Evolutionary conservation across 2,329 filamentous ascomycete species (phyloP).

Genomic region (Curvularia sp.): DNA sequence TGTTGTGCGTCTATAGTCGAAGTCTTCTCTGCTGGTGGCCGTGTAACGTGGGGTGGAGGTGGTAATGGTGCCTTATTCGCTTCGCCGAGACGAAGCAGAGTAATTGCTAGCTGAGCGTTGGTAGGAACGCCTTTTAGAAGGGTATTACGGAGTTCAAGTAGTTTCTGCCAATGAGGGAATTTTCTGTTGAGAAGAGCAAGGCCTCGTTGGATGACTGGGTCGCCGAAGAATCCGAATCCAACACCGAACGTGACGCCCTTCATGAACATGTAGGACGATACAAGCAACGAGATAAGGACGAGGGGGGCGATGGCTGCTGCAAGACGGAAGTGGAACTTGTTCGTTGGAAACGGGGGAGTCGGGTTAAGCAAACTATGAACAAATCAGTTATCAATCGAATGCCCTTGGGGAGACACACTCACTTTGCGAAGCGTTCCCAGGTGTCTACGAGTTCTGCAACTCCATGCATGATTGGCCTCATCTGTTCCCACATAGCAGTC

Average conservation of each 20-base stretch:
- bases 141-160: slow-evolving; percentile 76
- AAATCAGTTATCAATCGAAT: slow-evolving; percentile 9
- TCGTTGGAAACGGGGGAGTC: slow-evolving; percentile 56
- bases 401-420: slow-evolving; percentile 25
- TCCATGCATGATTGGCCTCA: slow-evolving; percentile 73
- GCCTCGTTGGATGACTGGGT: slow-evolving; percentile 71
- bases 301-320: slow-evolving; percentile 56
- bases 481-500: slow-evolving; percentile 77
- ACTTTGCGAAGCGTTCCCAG: slow-evolving; percentile 70
- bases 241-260: slow-evolving; percentile 71
- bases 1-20: slow-evolving; percentile 59
- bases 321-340: slow-evolving; percentile 55
- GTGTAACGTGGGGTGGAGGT: slow-evolving; percentile 57
- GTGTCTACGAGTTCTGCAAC: slow-evolving; percentile 66
- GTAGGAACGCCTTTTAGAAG: slow-evolving; percentile 83
- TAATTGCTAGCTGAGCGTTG: slow-evolving; percentile 83
- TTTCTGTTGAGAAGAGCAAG: slow-evolving; percentile 66
- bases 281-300: slow-evolving; percentile 53
- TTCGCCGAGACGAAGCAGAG: slow-evolving; percentile 81
- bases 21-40: slow-evolving; percentile 58
- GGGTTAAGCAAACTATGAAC: slow-evolving; percentile 53
- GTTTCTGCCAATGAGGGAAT: slow-evolving; percentile 75
- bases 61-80: slow-evolving; percentile 80
- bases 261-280: slow-evolving; percentile 59
- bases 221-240: slow-evolving; percentile 82